Evolutionary conservation across 2,329 filamentous ascomycete species (phyloP).

Genomic region (Diaporthe nobilis): DNA sequence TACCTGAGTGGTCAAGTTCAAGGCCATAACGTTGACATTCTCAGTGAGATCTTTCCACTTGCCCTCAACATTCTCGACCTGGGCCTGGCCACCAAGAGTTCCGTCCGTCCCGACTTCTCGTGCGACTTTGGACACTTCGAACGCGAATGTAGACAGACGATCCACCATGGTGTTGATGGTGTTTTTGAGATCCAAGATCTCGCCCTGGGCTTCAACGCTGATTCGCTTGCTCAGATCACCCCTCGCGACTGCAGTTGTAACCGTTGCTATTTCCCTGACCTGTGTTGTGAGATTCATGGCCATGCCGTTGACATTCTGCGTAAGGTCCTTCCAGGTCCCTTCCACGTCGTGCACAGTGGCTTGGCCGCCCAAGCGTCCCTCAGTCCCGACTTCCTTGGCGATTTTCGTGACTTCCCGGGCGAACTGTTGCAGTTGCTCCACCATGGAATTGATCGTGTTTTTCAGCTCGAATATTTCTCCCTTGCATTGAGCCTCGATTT

Average conservation of each 20-base stretch:
- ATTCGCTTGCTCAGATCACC: conserved; percentile 98
- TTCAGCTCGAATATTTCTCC: conserved; percentile 96
- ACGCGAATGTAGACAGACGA: conserved; percentile 94
- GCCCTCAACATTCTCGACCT: conserved; percentile 94
- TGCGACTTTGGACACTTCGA: conserved; percentile 95
- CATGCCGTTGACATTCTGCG: conserved; percentile 97
- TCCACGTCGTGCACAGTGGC: conserved; percentile 96
- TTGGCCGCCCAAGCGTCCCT: conserved; percentile 93
- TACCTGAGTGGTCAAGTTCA: conserved; percentile 76
- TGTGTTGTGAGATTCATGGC: conserved; percentile 98
- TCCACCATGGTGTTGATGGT: conserved; percentile 99
- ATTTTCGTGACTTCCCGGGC: conserved; percentile 97
- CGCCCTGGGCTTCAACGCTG: conserved; percentile 90
- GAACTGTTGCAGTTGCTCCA: conserved; percentile 96
- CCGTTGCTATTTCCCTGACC: conserved; percentile 96
- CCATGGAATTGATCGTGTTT: conserved; percentile 99
- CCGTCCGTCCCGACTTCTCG: conserved; percentile 97
- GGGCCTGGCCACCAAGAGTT: conserved; percentile 91
- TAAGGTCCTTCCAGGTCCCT: conserved; percentile 97
- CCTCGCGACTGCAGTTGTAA: conserved; percentile 94
- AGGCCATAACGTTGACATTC: conserved; percentile 85
- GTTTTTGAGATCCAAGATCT: conserved; percentile 95
- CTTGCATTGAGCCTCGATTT: conserved; percentile 92
- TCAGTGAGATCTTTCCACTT: conserved; percentile 98
- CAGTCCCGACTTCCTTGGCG: conserved; percentile 95